Percentiles rank a stretch among this genome's conserved stretches.
phyloP scores from a whole-genome alignment of 2,329 filamentous ascomycete species.

The Metarhizium sp. region DNA sequence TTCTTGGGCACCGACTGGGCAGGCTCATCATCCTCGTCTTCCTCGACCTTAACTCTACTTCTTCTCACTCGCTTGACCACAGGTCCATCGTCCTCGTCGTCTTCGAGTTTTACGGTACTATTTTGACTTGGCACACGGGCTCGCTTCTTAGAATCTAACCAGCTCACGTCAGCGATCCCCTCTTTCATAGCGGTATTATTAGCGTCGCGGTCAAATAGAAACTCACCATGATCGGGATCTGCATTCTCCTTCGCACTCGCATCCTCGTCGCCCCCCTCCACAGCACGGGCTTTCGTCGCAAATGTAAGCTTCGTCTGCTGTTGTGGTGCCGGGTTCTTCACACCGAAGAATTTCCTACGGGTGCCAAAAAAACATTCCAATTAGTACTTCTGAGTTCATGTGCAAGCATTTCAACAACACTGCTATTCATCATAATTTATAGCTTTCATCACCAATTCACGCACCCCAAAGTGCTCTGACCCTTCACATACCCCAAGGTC shows the following conservation, averaged over 20 bases:
- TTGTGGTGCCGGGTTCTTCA: slow-evolving; percentile 42
- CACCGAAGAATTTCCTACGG: slow-evolving; percentile 74
- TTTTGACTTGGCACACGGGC: slow-evolving; percentile 17
- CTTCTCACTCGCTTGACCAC: slow-evolving; percentile 48
- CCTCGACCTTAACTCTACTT: slow-evolving; percentile 37
- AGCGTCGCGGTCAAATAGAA: background rate
- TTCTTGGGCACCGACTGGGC: slow-evolving; percentile 26
- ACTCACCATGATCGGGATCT: slow-evolving; percentile 28
- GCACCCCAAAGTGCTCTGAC: slow-evolving; percentile 67
- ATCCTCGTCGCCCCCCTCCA: slow-evolving; percentile 18
- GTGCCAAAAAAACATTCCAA: slow-evolving; percentile 2
- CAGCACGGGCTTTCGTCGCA: slow-evolving; percentile 42
- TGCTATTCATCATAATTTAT: slow-evolving; percentile 1
- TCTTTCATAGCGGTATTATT: background rate
- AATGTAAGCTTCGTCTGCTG: slow-evolving; percentile 78
- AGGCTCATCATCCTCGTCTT: slow-evolving; percentile 39
- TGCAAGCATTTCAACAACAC: background rate
- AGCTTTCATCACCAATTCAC: slow-evolving; percentile 19
- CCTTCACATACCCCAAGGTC: slow-evolving; percentile 79
- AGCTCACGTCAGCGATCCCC: background rate
- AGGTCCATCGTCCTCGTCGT: slow-evolving; percentile 47
- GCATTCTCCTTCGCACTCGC: slow-evolving; percentile 27
- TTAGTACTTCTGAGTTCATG: background rate
- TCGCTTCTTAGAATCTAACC: slow-evolving; percentile 37
- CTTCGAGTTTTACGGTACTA: slow-evolving; percentile 18